Evolutionary conservation across 139 green algal genomes (phyloP).

Genomic region (Gonium pectorale): DNA sequence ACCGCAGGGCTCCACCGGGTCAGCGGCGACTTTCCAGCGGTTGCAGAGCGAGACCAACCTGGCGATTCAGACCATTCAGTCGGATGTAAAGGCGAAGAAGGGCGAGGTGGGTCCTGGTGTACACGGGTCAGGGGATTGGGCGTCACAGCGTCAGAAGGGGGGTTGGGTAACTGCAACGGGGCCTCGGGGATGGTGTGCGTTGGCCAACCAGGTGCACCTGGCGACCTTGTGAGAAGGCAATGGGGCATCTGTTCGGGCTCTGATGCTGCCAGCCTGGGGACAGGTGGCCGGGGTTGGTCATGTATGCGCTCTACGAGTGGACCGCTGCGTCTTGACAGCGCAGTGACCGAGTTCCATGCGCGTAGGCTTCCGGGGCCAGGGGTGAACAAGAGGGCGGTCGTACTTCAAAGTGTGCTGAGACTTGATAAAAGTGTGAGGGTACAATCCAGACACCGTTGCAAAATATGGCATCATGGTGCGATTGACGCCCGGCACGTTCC

Average conservation of each 20-base stretch:
- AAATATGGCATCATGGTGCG: not conserved
- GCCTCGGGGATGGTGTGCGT: not conserved
- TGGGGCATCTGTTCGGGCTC: too few relatives aligned
- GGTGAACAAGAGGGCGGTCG: too few relatives aligned
- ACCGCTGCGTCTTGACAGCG: not conserved
- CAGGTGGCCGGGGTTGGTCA: not conserved
- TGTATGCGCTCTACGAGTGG: too few relatives aligned
- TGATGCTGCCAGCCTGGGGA: not conserved
- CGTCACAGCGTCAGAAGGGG: not conserved
- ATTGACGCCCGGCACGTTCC: too few relatives aligned
- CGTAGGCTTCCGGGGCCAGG: too few relatives aligned
- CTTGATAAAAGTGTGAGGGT: not conserved
- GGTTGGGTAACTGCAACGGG: not conserved
- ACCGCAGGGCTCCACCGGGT: slow-evolving; percentile 63
- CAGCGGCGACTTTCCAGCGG: slow-evolving; percentile 58
- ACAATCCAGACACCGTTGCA: not conserved
- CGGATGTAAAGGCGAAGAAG: slow-evolving; percentile 69
- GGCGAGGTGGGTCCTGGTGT: slow-evolving; percentile 46
- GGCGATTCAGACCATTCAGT: slow-evolving; percentile 59
- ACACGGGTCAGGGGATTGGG: not conserved
- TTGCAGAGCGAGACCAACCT: slow-evolving; percentile 62
- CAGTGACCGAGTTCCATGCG: slow-evolving; percentile 6
- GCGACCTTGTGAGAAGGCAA: too few relatives aligned
- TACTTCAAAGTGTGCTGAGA: too few relatives aligned
- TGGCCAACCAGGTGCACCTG: too few relatives aligned